These are phyloP conservation scores for Fusarium annulatum DNA, from an alignment of 2,329 filamentous ascomycete species.

Conservation along the genomic window DNA sequence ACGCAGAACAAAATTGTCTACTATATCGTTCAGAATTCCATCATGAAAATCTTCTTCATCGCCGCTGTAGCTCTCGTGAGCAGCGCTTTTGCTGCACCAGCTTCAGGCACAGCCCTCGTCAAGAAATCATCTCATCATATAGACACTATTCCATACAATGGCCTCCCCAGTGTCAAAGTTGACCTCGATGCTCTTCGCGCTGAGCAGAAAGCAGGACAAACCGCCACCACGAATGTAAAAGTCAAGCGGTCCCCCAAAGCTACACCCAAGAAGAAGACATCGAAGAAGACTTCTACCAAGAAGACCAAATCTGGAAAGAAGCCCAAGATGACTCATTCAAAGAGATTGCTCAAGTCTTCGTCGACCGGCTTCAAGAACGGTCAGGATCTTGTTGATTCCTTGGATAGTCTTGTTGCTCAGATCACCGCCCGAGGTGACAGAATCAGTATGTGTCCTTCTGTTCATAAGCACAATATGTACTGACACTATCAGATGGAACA, in stretches of 20 bases:
- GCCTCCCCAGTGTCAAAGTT: not conserved
- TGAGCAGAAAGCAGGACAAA: not conserved
- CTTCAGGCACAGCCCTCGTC: not conserved
- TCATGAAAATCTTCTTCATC: conserved; percentile 1
- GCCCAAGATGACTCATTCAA: not conserved
- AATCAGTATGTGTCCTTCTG: not conserved
- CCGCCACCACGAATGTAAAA: not conserved
- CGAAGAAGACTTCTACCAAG: not conserved
- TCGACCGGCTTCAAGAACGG: not conserved
- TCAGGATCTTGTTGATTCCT: not conserved
- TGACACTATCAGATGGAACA: not conserved
- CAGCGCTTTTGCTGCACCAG: not conserved
- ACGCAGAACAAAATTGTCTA: not conserved
- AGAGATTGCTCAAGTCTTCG: not conserved
- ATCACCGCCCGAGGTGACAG: not conserved
- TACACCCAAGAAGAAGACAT: not conserved
- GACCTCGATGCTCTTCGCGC: not conserved
- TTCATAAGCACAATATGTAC: too few species aligned
- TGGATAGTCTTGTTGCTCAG: conserved; percentile 7
- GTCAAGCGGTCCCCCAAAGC: not conserved
- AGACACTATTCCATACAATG: not conserved
- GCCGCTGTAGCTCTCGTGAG: not conserved
- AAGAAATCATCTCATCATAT: not conserved
- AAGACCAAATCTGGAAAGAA: not conserved
- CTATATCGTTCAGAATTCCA: accelerated